Base-by-base conservation (phyloP, 1,284 basidiomycete species). In the Coniferiporia weirii region DNA sequence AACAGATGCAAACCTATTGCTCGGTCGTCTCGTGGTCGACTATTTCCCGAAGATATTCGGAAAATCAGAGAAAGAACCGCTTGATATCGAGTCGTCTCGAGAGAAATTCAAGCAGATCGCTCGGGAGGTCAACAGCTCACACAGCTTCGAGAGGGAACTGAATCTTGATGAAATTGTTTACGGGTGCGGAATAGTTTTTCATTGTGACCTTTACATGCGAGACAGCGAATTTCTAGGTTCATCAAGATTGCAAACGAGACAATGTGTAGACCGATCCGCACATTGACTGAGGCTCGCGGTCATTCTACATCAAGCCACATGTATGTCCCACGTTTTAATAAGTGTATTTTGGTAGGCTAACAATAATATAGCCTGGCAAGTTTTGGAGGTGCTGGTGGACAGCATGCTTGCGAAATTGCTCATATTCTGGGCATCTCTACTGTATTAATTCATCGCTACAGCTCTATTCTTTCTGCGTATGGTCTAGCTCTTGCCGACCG, bases 221-320 rank as follows among this genome's bases (percentile, higher is more conserved):
- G n/a, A n/a, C n/a, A n/a, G 54, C 49, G 10, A 32, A 47, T 44
- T 61, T 50, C 65, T 54, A 90, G 89, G 1, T 95, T 94, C 70
- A 89, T 95, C 75, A 92, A 92, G 67, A 89, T 95, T n/a, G 92
- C 92, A 10, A 95, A 94, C 64, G 92, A 94, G 74, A 92, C 91
- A 0, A 97, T 97, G 94, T 90, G 88, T 65, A 78, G 95, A 48
- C 95, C 95, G 1, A 97, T 98, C 61, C 84, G 95, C 6, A 87
- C 95, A 1, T 72, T 98, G 61, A 98, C 95, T 0, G 95, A 96
- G 72, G 93, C 91, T 0, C 77, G 92, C 51, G 95, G 95, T 4
- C 86, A 93, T 71, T 89, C 90, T 2, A 90, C 91, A 0, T 82
- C 84, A 0, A 87, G 85, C 67, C 95, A 98, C 69, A 82, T 93